These are phyloP conservation scores for Kwoniella dejecticola DNA, from an alignment of 768 basidiomycete species.

Conservation along the genomic window DNA sequence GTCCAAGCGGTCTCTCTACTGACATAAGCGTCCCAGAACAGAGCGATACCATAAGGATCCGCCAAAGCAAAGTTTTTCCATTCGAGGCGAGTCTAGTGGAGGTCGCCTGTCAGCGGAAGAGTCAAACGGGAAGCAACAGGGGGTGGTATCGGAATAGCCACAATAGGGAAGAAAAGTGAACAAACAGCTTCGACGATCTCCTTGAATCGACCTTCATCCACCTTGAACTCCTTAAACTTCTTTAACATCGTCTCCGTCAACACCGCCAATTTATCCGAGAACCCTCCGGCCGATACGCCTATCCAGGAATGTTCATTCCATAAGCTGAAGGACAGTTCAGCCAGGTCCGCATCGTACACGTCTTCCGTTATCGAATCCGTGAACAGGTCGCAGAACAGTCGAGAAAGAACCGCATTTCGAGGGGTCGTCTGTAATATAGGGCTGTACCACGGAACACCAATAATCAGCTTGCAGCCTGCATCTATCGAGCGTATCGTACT, in stretches of 20 bases:
- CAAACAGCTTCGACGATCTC: slow-evolving; percentile 82
- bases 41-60: slow-evolving; percentile 76
- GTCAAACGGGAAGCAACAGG: too few relatives aligned
- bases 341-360: slow-evolving; percentile 87
- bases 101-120: slow-evolving; percentile 6
- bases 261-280: slow-evolving; percentile 83
- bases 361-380: slow-evolving; percentile 87
- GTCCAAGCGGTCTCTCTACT: slow-evolving; percentile 73
- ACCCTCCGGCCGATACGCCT: slow-evolving; percentile 71
- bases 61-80: slow-evolving; percentile 86
- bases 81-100: slow-evolving; percentile 61
- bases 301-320: slow-evolving; percentile 67
- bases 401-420: slow-evolving; percentile 70
- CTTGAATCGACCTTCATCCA: slow-evolving; percentile 71
- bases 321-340: slow-evolving; percentile 77
- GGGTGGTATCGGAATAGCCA: too few relatives aligned
- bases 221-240: slow-evolving; percentile 65
- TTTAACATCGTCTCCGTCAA: slow-evolving; percentile 73
- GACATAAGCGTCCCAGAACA: slow-evolving; percentile 72
- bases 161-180: background rate
- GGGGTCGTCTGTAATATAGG: slow-evolving; percentile 61
- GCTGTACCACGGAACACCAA: slow-evolving; percentile 30
- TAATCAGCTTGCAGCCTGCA: background rate
- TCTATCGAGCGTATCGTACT: background rate
- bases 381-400: slow-evolving; percentile 83